phyloP scores from a whole-genome alignment of 2,329 filamentous ascomycete species.

The Xylariaceae sp. region DNA sequence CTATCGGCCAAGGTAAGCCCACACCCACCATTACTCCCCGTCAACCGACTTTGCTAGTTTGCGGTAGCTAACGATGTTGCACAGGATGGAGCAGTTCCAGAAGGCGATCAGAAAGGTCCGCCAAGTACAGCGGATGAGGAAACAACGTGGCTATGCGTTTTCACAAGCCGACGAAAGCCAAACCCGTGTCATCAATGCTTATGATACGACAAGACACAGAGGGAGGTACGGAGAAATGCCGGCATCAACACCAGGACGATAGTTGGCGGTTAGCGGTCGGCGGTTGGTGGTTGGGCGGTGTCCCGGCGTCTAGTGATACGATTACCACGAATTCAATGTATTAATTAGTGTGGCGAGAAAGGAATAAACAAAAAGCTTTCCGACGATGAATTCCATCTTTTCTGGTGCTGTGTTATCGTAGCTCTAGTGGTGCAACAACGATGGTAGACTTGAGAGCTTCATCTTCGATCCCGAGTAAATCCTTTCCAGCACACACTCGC shows the following conservation, averaged over 20 bases:
- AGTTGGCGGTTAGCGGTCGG: background rate
- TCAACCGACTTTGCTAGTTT: background rate
- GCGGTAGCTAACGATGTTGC: conserved; percentile 25
- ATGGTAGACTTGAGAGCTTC: background rate
- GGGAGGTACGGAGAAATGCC: conserved; percentile 96
- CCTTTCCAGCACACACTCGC: background rate
- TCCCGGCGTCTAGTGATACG: conserved; percentile 7
- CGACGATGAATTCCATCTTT: background rate
- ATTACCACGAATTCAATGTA: conserved; percentile 14
- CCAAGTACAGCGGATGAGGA: conserved; percentile 98
- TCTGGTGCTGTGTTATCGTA: background rate
- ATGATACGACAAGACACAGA: conserved; percentile 92
- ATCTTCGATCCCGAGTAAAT: background rate
- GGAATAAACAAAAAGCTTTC: conserved; percentile 6
- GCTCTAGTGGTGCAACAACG: background rate
- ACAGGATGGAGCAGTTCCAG: conserved; percentile 98
- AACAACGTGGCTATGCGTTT: conserved; percentile 97
- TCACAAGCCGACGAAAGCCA: conserved; percentile 97
- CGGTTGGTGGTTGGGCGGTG: background rate
- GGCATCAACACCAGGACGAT: conserved; percentile 34
- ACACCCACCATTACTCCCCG: conserved; percentile 18
- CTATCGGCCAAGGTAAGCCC: conserved; percentile 83
- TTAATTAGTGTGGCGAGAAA: conserved; percentile 4
- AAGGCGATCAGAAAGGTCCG: conserved; percentile 98
- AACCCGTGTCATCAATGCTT: conserved; percentile 92